Evolutionary conservation across 202 grass and related monocot genomes (phyloP).

Genomic region (Cymbopogon flexuosus): DNA sequence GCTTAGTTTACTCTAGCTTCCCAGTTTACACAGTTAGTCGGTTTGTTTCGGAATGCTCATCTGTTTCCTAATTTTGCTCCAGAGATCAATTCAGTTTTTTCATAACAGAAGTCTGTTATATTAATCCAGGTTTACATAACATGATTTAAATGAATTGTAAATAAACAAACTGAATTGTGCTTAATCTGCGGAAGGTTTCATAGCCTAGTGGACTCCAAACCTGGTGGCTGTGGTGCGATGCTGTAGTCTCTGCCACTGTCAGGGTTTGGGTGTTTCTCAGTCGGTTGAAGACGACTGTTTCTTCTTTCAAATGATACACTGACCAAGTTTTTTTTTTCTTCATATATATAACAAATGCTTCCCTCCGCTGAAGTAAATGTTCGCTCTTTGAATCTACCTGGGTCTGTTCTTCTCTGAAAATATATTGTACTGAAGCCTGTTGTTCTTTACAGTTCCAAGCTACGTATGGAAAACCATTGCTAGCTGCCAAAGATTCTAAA

Average conservation of each 20-base stretch:
- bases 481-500: slow-evolving; percentile 91
- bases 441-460: slow-evolving; percentile 69
- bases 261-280: background rate
- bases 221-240: background rate
- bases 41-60: background rate
- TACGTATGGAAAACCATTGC: slow-evolving; percentile 93
- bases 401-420: slow-evolving; percentile 8
- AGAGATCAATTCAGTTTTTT: background rate
- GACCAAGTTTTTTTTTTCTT: background rate
- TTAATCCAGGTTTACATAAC: background rate
- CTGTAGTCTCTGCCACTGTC: background rate
- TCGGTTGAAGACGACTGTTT: background rate
- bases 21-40: background rate
- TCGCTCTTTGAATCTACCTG: slow-evolving; percentile 17
- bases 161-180: background rate
- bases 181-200: background rate
- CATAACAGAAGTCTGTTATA: background rate
- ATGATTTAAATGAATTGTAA: background rate
- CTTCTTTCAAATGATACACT: background rate
- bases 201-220: background rate
- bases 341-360: background rate
- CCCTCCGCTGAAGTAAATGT: background rate
- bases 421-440: slow-evolving; percentile 4
- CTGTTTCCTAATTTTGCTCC: background rate
- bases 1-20: background rate